Base-by-base conservation (phyloP, 208 protist genomes). In the Crithidia mellificae region DNA sequence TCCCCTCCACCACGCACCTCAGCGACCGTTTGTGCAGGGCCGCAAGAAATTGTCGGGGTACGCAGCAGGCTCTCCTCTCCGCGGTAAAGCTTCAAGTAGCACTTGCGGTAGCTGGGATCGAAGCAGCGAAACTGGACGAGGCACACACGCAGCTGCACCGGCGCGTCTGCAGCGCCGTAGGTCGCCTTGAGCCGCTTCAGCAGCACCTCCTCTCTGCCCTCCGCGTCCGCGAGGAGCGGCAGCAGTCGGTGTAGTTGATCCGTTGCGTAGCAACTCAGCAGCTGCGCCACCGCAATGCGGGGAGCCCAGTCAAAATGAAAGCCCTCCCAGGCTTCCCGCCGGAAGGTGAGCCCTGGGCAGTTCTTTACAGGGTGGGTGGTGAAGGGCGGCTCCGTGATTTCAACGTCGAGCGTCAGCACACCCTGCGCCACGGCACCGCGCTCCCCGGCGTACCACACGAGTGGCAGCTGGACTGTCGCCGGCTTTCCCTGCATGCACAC, bases 81-180 rank as follows among this genome's bases (percentile, higher is more conserved):
- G 41, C 54, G 62, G 41, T 75, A 75, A 14, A 68, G 22, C 52
- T 68, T 68, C 39, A 68, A 12, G 41, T 59, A 59, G 29, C 39
- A 65, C 59, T 29, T 55, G 1, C 43, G 44, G 25, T 39, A 47
- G 12, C 14, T 17, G 1, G 50, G 1, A 9, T 30, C 6, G 38
- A 38, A 22, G 17, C 47, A 46, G 34, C 46, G 59, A 34, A 65
- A 59, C 12, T 51, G 34, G 2, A 58, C 36, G n/a, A 68, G 63
- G 29, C 63, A 58, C 4, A 68, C 36, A 2, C 63, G 63, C 19
- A 68, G 38, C 12, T 52, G 51, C 50, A 68, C 63, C 4, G 51
- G 39, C 20, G 12, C 29, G 11, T 11, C 2, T 0, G 29, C 19
- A 6, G 63, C 5, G 1, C 63, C 63, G 27, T 49, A 58, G 2